phyloP scores from a whole-genome alignment of 2,329 filamentous ascomycete genomes.

The Pseudogymnoascus pannorum region DNA sequence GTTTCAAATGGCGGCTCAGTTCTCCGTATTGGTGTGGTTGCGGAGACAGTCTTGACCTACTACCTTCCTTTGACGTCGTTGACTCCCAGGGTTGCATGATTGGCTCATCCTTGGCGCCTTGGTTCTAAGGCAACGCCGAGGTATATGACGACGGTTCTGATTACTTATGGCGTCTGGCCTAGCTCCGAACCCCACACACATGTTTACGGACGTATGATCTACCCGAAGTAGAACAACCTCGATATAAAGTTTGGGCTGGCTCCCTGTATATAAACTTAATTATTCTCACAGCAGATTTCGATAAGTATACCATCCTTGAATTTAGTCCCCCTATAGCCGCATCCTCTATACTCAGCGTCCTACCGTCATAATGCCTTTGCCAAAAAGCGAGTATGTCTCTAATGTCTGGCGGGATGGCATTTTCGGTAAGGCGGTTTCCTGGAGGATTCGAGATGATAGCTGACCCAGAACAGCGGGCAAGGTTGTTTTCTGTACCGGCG shows the following conservation, averaged over 20 bases:
- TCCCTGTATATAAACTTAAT: constrained; percentile 4
- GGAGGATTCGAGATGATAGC: neutral
- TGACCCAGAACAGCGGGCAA: constrained; percentile 57
- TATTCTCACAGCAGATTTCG: neutral
- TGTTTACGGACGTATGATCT: constrained; percentile 3
- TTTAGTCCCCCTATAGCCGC: neutral
- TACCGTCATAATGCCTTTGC: constrained; percentile 52
- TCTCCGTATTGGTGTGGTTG: constrained; percentile 2
- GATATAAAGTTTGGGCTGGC: neutral
- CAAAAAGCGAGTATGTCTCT: constrained; percentile 70
- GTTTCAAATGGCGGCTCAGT: constrained; percentile 6
- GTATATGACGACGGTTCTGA: neutral
- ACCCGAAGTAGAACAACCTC: neutral
- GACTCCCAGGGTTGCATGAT: constrained; percentile 7
- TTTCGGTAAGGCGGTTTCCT: constrained; percentile 53
- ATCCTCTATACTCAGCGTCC: neutral
- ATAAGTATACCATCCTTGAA: neutral
- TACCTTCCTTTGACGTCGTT: neutral
- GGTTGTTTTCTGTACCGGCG: constrained; percentile 91
- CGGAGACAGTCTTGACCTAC: neutral
- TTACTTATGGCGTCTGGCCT: neutral
- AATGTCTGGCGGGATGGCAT: constrained; percentile 80
- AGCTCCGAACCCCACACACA: constrained; percentile 4
- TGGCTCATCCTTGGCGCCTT: neutral
- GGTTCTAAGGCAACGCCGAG: neutral